phyloP scores from a whole-genome alignment of 2,329 filamentous ascomycete genomes.

The Claviceps sp. region DNA sequence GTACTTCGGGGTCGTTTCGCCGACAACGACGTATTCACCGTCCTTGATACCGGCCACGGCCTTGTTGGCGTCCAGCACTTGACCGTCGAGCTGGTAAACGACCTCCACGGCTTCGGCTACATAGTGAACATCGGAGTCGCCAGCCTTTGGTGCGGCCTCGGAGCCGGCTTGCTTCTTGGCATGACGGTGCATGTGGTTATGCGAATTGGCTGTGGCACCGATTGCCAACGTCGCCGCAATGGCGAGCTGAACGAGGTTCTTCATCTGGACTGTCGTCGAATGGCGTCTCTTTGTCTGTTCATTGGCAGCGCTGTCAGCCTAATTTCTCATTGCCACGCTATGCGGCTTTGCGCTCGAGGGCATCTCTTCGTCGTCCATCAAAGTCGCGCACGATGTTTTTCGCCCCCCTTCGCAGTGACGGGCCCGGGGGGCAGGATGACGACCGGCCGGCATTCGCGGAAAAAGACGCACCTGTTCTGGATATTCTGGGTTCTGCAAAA shows the following conservation, averaged over 20 bases:
- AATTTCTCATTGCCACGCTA: too few relatives aligned
- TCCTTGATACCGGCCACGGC: conserved; percentile 59
- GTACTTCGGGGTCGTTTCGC: conserved; percentile 42
- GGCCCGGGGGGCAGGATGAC: too few relatives aligned
- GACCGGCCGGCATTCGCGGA: too few relatives aligned
- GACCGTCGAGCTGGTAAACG: conserved; percentile 58
- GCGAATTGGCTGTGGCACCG: conserved; percentile 44
- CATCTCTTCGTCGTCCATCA: neutral
- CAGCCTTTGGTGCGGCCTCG: conserved; percentile 31
- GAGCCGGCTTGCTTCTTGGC: conserved; percentile 37
- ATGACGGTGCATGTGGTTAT: conserved; percentile 47
- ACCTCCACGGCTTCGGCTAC: conserved; percentile 50
- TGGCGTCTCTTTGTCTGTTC: neutral
- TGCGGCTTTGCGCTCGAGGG: neutral
- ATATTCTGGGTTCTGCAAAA: neutral
- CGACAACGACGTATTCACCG: conserved; percentile 55
- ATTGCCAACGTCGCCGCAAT: conserved; percentile 39
- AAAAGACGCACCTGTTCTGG: neutral
- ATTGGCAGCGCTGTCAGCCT: neutral
- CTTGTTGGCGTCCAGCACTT: conserved; percentile 45
- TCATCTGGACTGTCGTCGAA: conserved; percentile 6
- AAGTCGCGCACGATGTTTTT: neutral
- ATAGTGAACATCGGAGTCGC: conserved; percentile 34
- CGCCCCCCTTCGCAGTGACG: neutral
- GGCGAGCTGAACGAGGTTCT: conserved; percentile 26